These are phyloP conservation scores for Rhodotorula paludigena DNA, from an alignment of 768 basidiomycete species.

Conservation along the genomic window DNA sequence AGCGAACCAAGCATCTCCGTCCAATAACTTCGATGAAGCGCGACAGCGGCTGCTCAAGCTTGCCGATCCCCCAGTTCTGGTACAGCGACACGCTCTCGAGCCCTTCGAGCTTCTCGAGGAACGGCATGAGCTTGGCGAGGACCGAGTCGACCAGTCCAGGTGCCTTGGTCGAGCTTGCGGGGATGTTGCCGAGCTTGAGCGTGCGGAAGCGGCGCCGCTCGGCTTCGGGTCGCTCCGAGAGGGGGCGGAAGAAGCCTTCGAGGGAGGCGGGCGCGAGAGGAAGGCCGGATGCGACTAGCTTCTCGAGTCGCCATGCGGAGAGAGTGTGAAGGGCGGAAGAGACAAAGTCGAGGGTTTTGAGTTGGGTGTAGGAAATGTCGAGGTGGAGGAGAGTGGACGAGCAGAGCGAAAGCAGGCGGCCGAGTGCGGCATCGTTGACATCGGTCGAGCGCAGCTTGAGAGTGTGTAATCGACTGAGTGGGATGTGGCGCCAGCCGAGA, in stretches of 20 bases:
- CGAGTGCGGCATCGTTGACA: constrained; percentile 33
- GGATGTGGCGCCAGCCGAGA: constrained; percentile 16
- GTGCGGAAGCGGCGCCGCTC: constrained; percentile 21
- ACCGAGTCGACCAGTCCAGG: constrained; percentile 31
- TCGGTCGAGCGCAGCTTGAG: constrained; percentile 41
- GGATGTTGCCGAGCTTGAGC: constrained; percentile 39
- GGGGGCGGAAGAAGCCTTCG: constrained; percentile 34
- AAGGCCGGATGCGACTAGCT: constrained; percentile 39
- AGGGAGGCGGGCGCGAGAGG: constrained; percentile 30
- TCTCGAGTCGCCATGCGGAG: constrained; percentile 28
- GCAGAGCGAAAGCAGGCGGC: constrained; percentile 37
- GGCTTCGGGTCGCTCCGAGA: constrained; percentile 1
- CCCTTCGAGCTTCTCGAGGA: constrained; percentile 29
- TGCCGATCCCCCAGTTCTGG: constrained; percentile 29
- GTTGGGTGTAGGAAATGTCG: constrained; percentile 40
- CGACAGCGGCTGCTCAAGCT: constrained; percentile 9
- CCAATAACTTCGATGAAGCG: constrained; percentile 31
- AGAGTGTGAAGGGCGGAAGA: constrained; percentile 26
- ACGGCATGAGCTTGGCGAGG: constrained; percentile 31
- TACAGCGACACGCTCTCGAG: constrained; percentile 30
- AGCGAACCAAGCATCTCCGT: constrained; percentile 25
- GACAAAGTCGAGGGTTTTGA: constrained; percentile 38
- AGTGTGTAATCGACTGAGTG: constrained; percentile 30
- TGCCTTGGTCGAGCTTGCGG: constrained; percentile 17
- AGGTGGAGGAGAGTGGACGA: constrained; percentile 27